Evolutionary conservation across 2,329 filamentous ascomycete species (phyloP), one percentile per base, ranked within the genome.

Genomic region (Neospermospora avenae): DNA sequence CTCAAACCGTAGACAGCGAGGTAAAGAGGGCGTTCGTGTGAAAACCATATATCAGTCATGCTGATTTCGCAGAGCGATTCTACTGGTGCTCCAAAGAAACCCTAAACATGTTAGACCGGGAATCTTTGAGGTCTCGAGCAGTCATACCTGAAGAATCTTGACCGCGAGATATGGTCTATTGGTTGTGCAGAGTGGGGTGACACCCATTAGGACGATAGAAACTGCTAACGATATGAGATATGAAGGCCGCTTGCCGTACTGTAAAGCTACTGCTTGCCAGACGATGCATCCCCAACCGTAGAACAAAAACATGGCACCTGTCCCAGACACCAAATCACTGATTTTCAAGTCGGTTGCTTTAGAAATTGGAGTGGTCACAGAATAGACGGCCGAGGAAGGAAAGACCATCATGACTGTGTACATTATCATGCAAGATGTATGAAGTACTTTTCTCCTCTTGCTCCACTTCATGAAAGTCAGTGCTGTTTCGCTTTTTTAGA

Each of bases 191-290:
- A 69, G 64, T 0, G 71, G 64, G 1, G 71, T 67, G 64, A 69
- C 69, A 1, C 81, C 71, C 39, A 73, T 73, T 42, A 72, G 68
- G 68, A 76, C 65, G 20, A 69, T 67, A 3, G 64, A 69, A 25
- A 61, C 69, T 44, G 70, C 53, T 48, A 71, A 70, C 1, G 75
- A 77, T 35, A 78, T 66, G 2, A 82, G 68, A 57, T 81, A 82
- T 1, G 78, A 75, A 1, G 75, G 73, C 4, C 80, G 74, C 58
- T 80, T 80, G 18, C 81, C 80, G 58, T 79, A 81, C 49, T 77
- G 77, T 13, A 82, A 68, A 0, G 81, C 80, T 25, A 83, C 67
- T 1, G 81, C 80, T 65, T 83, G 80, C 78, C 78, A 82, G 45
- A 83, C 69, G 3, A 83, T 70, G 58, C 77, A 76, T 0, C 78